Percentiles rank a stretch among this genome's conserved stretches.
These are phyloP conservation scores for Penicillium flavigenum DNA, from an alignment of 495 filamentous ascomycete species.

Conservation along the genomic window DNA sequence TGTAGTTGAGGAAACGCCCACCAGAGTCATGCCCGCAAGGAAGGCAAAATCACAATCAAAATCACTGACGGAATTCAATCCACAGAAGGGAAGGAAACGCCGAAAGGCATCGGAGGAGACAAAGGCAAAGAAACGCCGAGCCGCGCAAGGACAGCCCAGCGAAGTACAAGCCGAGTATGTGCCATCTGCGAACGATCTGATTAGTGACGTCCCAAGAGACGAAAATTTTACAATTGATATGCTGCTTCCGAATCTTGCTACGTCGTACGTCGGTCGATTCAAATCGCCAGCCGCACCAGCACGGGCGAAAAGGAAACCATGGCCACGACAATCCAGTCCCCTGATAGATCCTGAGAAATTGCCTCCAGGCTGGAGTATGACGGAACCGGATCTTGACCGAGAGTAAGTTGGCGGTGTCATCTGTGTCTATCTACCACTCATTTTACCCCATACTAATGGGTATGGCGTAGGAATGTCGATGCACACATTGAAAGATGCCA, in stretches of 20 bases:
- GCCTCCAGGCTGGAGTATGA: background rate
- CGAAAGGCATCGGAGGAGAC: background rate
- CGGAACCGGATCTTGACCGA: background rate
- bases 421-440: background rate
- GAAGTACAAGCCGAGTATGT: background rate
- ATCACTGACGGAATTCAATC: background rate
- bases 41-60: background rate
- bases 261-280: background rate
- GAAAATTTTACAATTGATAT: background rate
- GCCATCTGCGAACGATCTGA: background rate
- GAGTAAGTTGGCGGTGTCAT: background rate
- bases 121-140: background rate
- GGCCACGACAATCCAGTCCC: background rate
- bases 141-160: background rate
- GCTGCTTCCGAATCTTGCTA: background rate
- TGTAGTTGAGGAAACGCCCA: background rate
- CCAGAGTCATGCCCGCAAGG: background rate
- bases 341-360: background rate
- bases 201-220: background rate
- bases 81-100: background rate
- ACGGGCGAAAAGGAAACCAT: background rate
- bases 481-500: conserved; percentile 3
- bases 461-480: background rate
- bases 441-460: background rate
- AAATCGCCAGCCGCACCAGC: background rate